These are phyloP conservation scores for Serendipita sp. DNA, from an alignment of 768 basidiomycete species.

Conservation along the genomic window DNA sequence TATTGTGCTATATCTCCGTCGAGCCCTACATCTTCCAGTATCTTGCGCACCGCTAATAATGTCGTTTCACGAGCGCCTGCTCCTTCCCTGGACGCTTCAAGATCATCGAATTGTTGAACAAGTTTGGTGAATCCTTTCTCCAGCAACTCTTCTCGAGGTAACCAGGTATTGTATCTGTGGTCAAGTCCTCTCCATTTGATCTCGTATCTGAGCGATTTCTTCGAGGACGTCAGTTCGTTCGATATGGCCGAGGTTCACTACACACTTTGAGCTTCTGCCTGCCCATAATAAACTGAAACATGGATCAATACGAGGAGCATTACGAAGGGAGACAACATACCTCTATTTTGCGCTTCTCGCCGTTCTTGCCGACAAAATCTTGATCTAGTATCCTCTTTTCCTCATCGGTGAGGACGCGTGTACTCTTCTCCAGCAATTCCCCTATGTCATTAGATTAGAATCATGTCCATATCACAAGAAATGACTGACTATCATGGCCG, in stretches of 20 bases:
- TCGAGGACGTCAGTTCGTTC: too few relatives aligned
- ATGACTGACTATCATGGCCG: constrained; percentile 73
- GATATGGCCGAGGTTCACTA: too few relatives aligned
- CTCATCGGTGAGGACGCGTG: constrained; percentile 76
- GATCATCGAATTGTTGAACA: constrained; percentile 88
- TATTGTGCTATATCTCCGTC: constrained; percentile 98
- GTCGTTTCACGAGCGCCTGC: constrained; percentile 82
- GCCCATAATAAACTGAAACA: constrained; percentile 60
- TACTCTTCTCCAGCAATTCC: constrained; percentile 80
- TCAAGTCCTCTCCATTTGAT: constrained; percentile 72
- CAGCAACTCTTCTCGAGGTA: constrained; percentile 73
- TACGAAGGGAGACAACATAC: constrained; percentile 19
- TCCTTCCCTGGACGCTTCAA: constrained; percentile 89
- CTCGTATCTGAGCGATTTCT: constrained; percentile 91
- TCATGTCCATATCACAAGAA: background rate
- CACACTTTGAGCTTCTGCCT: constrained; percentile 67
- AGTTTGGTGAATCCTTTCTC: constrained; percentile 78
- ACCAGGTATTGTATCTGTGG: constrained; percentile 81
- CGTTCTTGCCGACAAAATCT: constrained; percentile 84
- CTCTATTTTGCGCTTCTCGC: constrained; percentile 82
- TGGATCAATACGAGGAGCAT: background rate
- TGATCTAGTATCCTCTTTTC: constrained; percentile 64
- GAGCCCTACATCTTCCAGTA: constrained; percentile 86
- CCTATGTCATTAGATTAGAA: constrained; percentile 25
- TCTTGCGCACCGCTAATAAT: constrained; percentile 67